Base-by-base conservation (phyloP, 139 green algal species). In the Chlamydomonas sphaeroides region DNA sequence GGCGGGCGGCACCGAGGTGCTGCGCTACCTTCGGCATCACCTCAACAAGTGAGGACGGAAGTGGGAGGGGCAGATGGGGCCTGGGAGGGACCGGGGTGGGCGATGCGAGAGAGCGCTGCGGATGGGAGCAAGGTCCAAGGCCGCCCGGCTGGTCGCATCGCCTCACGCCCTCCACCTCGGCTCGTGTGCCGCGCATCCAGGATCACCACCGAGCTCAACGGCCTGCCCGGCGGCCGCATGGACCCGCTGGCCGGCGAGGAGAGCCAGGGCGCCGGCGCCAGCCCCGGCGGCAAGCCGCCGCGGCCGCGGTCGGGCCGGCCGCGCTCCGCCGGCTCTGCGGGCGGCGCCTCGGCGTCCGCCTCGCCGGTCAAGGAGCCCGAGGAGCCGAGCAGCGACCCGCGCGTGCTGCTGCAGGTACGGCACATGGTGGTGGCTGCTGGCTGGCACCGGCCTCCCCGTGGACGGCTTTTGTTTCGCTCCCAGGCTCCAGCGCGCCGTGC, bases 11-110 rank as follows among this genome's bases (percentile, higher is more conserved):
- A 51, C 59, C 36, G 48, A 78, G 62, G 81, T 86, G 71, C 81
- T 86, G 71, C 81, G 71, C 45, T 65, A 56, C 71, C 67, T 86
- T 32, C 62, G 81, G 10, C 51, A 66, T 25, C 81, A 86, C 65
- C 1, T 70, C 26, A 81, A 70, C 45, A 75, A 80, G 81, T 86
- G 71, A 81, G 81, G 1, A 42, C 38, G 59, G n/a, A 39, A n/a
- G 11, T 14, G 30, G 59, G 59, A 36, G 30, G 59, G 5, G n/a
- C 3, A n/a, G n/a, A 35, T 2, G 30, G 1, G 59, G 59, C 11
- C 57, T 17, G 35, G 57, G 5, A 36, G 28, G 57, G 6, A 36
- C 28, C 30, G 57, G 30, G 30, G 6, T 36, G 57, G 11, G 45
- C 14, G 45, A 53, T 10, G 45, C 45, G 45, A n/a, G n/a, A n/a